A percentile compares a stretch with the other conserved stretches of the same genome.
Evolutionary conservation across 257 asterid species (phyloP).

Genomic region (Jacaranda copaia): DNA sequence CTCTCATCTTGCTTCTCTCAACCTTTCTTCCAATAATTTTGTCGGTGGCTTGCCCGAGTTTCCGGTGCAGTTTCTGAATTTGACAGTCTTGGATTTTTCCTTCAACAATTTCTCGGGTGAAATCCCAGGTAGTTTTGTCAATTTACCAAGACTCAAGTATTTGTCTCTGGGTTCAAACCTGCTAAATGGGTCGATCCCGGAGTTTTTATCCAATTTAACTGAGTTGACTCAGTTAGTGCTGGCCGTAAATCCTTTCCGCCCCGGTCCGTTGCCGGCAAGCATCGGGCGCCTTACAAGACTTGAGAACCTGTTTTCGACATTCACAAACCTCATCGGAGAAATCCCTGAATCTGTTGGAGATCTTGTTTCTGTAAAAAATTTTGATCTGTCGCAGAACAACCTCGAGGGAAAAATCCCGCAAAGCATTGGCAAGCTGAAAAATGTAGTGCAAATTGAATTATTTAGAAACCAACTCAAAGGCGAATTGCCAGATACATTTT

Average conservation of each 20-base stretch:
- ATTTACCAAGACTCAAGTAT: slow-evolving; percentile 54
- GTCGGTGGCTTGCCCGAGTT: slow-evolving; percentile 70
- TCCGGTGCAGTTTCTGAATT: slow-evolving; percentile 44
- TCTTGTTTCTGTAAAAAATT: slow-evolving; percentile 49
- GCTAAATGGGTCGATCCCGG: slow-evolving; percentile 77
- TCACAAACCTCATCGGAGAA: slow-evolving; percentile 57
- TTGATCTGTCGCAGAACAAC: slow-evolving; percentile 64
- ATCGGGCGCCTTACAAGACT: slow-evolving; percentile 71
- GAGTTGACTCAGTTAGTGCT: slow-evolving; percentile 62
- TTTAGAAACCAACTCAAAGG: slow-evolving; percentile 66
- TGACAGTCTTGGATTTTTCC: slow-evolving; percentile 61
- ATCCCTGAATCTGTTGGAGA: slow-evolving; percentile 69
- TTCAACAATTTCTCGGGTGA: slow-evolving; percentile 73
- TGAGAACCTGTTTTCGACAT: slow-evolving; percentile 43
- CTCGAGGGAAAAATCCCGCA: slow-evolving; percentile 72
- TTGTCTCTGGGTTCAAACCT: slow-evolving; percentile 55
- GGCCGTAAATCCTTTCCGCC: slow-evolving; percentile 51
- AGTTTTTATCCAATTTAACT: slow-evolving; percentile 63
- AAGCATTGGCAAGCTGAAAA: slow-evolving; percentile 57
- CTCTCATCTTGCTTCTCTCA: slow-evolving; percentile 55
- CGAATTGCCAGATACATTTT: slow-evolving; percentile 71
- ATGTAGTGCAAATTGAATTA: slow-evolving; percentile 57
- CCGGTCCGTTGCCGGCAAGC: slow-evolving; percentile 59
- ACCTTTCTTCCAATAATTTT: slow-evolving; percentile 57
- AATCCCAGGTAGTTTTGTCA: slow-evolving; percentile 64